Evolutionary conservation across 164 flowering plant species (phyloP).

Genomic region (Vitis rotundifolia): DNA sequence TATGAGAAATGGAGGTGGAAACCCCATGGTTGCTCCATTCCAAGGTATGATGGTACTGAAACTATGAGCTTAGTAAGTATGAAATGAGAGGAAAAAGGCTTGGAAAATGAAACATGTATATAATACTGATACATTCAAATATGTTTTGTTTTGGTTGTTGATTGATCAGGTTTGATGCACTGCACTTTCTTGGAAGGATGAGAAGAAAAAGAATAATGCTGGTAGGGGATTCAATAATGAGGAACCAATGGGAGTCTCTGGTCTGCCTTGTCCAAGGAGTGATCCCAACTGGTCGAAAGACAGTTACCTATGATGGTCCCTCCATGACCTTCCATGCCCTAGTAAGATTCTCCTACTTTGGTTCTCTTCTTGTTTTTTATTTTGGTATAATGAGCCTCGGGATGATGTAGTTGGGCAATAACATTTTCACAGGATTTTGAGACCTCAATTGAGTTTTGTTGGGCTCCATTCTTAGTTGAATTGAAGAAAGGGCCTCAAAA

Average conservation of each 20-base stretch:
- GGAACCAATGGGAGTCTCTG: slow-evolving; percentile 94
- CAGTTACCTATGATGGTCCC: slow-evolving; percentile 51
- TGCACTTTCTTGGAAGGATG: slow-evolving; percentile 78
- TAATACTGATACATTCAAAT: too few relatives aligned
- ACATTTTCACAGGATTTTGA: slow-evolving; percentile 64
- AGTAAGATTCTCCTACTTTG: slow-evolving; percentile 27
- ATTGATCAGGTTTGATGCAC: slow-evolving; percentile 67
- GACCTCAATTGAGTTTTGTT: slow-evolving; percentile 71
- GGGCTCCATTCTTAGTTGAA: slow-evolving; percentile 89
- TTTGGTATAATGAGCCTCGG: too few relatives aligned
- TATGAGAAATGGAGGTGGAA: slow-evolving; percentile 86
- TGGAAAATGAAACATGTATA: not conserved
- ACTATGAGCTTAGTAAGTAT: too few relatives aligned
- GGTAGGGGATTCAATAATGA: slow-evolving; percentile 91
- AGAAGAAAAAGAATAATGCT: slow-evolving; percentile 85
- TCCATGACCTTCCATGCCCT: slow-evolving; percentile 64
- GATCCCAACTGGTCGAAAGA: slow-evolving; percentile 49
- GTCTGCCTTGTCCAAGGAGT: slow-evolving; percentile 78
- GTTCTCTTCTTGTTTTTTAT: too few relatives aligned
- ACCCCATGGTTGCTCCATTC: slow-evolving; percentile 67
- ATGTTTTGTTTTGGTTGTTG: not conserved
- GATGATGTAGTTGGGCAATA: too few relatives aligned
- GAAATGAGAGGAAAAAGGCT: too few relatives aligned
- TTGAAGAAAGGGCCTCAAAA: slow-evolving; percentile 48
- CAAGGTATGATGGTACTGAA: slow-evolving; percentile 44